phyloP scores from a whole-genome alignment of 2,329 filamentous ascomycete species.

The Raffaelea deltoideospora region DNA sequence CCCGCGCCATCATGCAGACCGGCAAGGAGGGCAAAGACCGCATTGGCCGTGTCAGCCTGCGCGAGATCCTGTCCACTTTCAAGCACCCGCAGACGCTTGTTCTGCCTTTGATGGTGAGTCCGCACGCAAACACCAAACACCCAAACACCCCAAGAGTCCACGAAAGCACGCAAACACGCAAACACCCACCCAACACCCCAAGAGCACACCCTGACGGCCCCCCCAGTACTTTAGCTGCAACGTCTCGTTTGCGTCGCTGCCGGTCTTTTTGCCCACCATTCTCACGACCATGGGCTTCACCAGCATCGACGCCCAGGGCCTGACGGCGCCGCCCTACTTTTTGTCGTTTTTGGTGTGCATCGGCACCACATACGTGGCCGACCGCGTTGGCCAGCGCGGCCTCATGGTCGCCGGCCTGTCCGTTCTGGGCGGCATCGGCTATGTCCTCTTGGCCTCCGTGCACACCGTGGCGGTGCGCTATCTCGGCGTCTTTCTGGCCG shows the following conservation, averaged over 20 bases:
- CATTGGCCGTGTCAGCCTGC: slow-evolving; percentile 25
- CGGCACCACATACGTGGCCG: slow-evolving; percentile 46
- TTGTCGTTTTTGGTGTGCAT: slow-evolving; percentile 50
- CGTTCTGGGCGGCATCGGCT: slow-evolving; percentile 42
- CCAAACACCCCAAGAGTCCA: no score
- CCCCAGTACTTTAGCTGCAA: slow-evolving; percentile 22
- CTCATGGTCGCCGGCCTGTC: slow-evolving; percentile 42
- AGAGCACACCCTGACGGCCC: background rate
- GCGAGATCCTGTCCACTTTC: slow-evolving; percentile 31
- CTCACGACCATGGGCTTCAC: slow-evolving; percentile 53
- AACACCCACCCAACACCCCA: no score
- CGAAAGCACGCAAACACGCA: no score
- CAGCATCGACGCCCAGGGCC: slow-evolving; percentile 51
- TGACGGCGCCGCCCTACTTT: slow-evolving; percentile 58
- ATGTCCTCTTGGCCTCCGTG: slow-evolving; percentile 46
- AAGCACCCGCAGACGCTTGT: slow-evolving; percentile 34
- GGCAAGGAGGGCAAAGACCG: slow-evolving; percentile 33
- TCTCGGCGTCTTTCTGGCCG: slow-evolving; percentile 29
- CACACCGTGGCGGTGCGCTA: slow-evolving; percentile 27
- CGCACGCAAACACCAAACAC: no score
- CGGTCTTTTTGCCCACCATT: slow-evolving; percentile 50
- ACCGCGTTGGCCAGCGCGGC: slow-evolving; percentile 48
- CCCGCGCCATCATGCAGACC: slow-evolving; percentile 35
- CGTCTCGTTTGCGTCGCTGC: slow-evolving; percentile 23
- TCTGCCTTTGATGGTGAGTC: slow-evolving; percentile 15